These are phyloP conservation scores for Cladophialophora yegresii DNA, from an alignment of 2,329 filamentous ascomycete genomes.

Conservation along the genomic window DNA sequence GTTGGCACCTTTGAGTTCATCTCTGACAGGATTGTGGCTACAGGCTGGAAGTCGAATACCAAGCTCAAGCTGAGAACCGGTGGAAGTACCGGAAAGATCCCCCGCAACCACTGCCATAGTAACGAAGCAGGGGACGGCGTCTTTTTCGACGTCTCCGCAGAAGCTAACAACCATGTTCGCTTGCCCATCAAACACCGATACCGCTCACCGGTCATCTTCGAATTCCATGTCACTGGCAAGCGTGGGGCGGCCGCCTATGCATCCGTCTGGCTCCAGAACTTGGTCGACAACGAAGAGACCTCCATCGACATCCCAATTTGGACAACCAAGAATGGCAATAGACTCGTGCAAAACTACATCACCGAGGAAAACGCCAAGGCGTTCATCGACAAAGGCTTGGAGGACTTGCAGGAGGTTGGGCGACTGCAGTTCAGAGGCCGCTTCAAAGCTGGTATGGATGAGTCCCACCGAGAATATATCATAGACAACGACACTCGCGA, in stretches of 20 bases:
- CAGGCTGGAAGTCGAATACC: conserved; percentile 62
- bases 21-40: conserved; percentile 63
- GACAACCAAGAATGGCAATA: conserved; percentile 71
- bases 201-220: conserved; percentile 83
- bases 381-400: conserved; percentile 67
- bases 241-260: conserved; percentile 74
- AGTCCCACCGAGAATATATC: conserved; percentile 79
- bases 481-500: conserved; percentile 86
- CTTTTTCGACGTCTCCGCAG: conserved; percentile 59
- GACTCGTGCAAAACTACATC: conserved; percentile 89
- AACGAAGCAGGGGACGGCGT: conserved; percentile 61
- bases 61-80: conserved; percentile 81
- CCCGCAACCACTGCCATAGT: conserved; percentile 63
- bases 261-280: conserved; percentile 79
- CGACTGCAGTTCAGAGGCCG: conserved; percentile 75
- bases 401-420: conserved; percentile 76
- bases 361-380: conserved; percentile 72
- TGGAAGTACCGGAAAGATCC: conserved; percentile 73
- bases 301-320: conserved; percentile 89
- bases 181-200: conserved; percentile 90
- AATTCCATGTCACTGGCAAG: conserved; percentile 72
- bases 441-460: conserved; percentile 89
- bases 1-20: conserved; percentile 91
- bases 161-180: conserved; percentile 60
- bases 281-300: conserved; percentile 75